These are phyloP conservation scores for Limonium bicolor DNA, from an alignment of 148 eudicot species.

Conservation along the genomic window DNA sequence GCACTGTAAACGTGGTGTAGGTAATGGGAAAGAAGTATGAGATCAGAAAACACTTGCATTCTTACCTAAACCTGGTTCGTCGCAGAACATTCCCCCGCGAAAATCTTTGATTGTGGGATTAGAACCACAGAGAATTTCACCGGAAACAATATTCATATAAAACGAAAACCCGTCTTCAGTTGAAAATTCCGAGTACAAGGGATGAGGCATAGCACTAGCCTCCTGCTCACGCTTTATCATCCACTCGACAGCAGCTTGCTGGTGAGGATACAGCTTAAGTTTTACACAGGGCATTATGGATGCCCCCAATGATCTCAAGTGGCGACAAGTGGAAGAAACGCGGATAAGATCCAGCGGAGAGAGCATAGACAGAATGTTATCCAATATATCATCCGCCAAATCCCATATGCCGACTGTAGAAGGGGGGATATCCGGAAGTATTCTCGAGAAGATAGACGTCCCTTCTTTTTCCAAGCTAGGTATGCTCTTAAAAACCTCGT, in stretches of 20 bases:
- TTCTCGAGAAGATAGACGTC: conserved; percentile 24
- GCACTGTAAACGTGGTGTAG: too few relatives aligned
- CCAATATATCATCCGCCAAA: conserved; percentile 53
- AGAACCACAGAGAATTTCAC: conserved; percentile 39
- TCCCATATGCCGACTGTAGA: conserved; percentile 46
- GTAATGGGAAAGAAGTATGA: neutral
- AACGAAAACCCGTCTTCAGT: conserved; percentile 65
- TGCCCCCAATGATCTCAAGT: conserved; percentile 54
- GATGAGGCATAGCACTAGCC: conserved; percentile 38
- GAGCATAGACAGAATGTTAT: conserved; percentile 35
- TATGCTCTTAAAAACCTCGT: conserved; percentile 68
- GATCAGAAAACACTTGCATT: conserved; percentile 35
- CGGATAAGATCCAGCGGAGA: conserved; percentile 55
- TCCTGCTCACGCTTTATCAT: conserved; percentile 87
- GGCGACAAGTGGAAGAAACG: conserved; percentile 71
- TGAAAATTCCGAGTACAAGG: conserved; percentile 40
- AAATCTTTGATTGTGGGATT: conserved; percentile 59
- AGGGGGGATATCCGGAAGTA: conserved; percentile 28
- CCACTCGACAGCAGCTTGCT: conserved; percentile 98
- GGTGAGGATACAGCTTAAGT: conserved; percentile 86
- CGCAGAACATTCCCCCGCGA: conserved; percentile 92
- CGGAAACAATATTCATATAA: conserved; percentile 53
- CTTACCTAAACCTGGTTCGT: conserved; percentile 98
- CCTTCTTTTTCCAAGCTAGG: conserved; percentile 41
- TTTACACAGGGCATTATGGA: conserved; percentile 83